Evolutionary conservation across 2,329 filamentous ascomycete genomes (phyloP), one percentile per base, ranked within the genome.

Genomic region (Akanthomyces dipterigenus): DNA sequence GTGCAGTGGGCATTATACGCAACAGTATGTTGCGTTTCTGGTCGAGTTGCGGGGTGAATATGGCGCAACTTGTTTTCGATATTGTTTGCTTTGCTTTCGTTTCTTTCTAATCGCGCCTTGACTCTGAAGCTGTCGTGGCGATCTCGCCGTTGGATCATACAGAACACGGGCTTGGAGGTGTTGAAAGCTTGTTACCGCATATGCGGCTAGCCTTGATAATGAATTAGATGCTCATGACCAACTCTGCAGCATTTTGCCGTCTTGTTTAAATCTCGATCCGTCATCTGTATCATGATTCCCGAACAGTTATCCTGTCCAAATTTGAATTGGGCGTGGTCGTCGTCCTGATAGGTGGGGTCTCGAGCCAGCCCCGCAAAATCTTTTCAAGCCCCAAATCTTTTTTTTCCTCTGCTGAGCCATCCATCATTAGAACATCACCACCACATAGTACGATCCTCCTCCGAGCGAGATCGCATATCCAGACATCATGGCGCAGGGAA

Each of bases 401-500:
- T 60, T 48, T 54, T 34, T 28, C 51, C 7, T 11, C 36, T 9
- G 31, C 5, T 11, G 7, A 9, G 31, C 31, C 31, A 9, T 18
- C 40, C 54, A 56, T 31, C 42, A 36, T 22, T 18, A 12, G 14
- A 18, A 12, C 34, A 16, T 34, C 36, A 38, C 22, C 26, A 6
- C 31, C 28, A 38, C 16, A 36, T 6, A 38, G 11, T 2, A 7
- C 49, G 49, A 53, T 34, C 6, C 5, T 34, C 8, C 31, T 11
- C 50, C 31, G 1, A 8, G 16, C 31, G 28, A 22, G 3, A 14
- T 18, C 5, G n/a, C 22, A 16, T 1, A 24, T 9, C 5, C 45
- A 20, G n/a, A 18, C 34, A 31, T 5, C 36, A 85, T 86, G 83
- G 81, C 78, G 2, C 83, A 86, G 73, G 83, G 83, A 65, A 70